A percentile compares a stretch with the other conserved stretches of the same genome.
These are phyloP conservation scores for Cymbopogon citratus DNA, from an alignment of 176 grass and related monocot genomes.

Conservation along the genomic window DNA sequence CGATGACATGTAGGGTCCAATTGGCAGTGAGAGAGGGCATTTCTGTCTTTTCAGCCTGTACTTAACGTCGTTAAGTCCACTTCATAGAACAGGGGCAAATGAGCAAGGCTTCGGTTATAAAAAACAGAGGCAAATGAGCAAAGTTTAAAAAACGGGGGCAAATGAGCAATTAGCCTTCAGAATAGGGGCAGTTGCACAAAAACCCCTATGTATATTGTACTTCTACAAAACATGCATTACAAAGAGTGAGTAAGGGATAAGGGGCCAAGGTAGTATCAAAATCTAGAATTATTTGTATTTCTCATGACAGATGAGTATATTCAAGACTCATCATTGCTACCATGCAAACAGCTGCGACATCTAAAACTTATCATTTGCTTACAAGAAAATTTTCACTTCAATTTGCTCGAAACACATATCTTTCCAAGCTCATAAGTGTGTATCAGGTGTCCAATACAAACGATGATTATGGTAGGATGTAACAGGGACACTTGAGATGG, in stretches of 20 bases:
- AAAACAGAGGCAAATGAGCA: too few species aligned
- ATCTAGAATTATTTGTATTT: neutral
- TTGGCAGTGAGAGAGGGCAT: too few species aligned
- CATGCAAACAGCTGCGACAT: neutral
- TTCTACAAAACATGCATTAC: neutral
- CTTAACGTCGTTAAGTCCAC: too few species aligned
- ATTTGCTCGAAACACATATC: neutral
- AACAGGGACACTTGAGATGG: neutral
- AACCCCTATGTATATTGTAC: neutral
- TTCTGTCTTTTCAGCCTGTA: too few species aligned
- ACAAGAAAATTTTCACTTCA: neutral
- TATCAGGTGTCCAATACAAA: neutral
- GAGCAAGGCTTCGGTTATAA: too few species aligned
- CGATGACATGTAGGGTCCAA: too few species aligned
- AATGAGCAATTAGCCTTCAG: too few species aligned
- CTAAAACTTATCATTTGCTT: neutral
- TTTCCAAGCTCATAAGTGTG: constrained; percentile 1
- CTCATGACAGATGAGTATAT: neutral
- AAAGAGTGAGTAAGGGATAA: neutral
- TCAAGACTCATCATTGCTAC: neutral
- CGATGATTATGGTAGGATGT: neutral
- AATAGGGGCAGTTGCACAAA: too few species aligned
- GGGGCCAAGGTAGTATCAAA: neutral
- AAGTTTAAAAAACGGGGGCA: too few species aligned
- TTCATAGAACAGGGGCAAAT: too few species aligned